phyloP scores from a whole-genome alignment of 805 yeast genomes.

The Nakazawaea ernobii region DNA sequence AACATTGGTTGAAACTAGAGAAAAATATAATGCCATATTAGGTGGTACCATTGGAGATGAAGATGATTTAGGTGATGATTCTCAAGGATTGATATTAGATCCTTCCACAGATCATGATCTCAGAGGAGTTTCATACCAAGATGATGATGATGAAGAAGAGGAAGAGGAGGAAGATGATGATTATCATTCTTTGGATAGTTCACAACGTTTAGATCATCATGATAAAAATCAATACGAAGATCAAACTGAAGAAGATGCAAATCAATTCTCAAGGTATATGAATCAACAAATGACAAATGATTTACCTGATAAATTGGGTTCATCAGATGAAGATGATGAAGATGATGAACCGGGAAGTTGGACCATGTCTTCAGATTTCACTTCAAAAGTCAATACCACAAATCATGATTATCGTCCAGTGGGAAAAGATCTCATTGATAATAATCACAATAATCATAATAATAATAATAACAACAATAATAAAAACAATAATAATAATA shows the following conservation, averaged over 20 bases:
- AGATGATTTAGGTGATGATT: constrained; percentile 28
- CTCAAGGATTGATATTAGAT: constrained; percentile 14
- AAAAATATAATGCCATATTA: constrained; percentile 87
- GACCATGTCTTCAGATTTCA: constrained; percentile 12
- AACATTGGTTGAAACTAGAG: constrained; percentile 81
- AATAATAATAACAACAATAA: background rate
- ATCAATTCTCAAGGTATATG: constrained; percentile 68
- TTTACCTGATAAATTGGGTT: constrained; percentile 40
- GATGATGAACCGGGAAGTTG: constrained; percentile 32
- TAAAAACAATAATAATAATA: constrained; percentile 1
- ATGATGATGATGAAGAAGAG: constrained; percentile 14
- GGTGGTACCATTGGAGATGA: constrained; percentile 69
- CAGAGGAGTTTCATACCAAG: constrained; percentile 17
- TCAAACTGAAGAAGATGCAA: constrained; percentile 27
- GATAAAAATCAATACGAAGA: constrained; percentile 20
- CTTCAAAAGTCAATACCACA: constrained; percentile 2
- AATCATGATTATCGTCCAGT: background rate
- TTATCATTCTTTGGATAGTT: constrained; percentile 8
- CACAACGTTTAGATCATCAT: constrained; percentile 4
- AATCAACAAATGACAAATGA: constrained; percentile 65
- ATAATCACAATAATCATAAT: background rate
- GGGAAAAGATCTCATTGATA: background rate
- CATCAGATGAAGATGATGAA: constrained; percentile 53
- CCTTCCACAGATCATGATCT: constrained; percentile 18
- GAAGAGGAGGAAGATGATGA: constrained; percentile 12